Evolutionary conservation across 345 rosid genomes (phyloP).

Genomic region (Kernera saxatilis): DNA sequence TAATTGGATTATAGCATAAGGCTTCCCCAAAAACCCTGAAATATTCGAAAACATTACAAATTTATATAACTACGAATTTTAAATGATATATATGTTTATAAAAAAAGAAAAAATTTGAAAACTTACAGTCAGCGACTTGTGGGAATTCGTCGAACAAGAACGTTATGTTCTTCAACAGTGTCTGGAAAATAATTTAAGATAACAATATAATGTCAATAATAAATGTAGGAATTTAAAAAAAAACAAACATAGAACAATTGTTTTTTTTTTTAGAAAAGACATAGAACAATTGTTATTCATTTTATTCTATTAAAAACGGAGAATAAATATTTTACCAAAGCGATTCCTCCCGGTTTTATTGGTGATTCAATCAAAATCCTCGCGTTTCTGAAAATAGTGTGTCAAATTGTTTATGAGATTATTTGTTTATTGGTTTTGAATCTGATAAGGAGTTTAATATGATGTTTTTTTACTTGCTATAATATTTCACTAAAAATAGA

Average conservation of each 20-base stretch:
- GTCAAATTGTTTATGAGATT: neutral
- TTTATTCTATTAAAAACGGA: neutral
- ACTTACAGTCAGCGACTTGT: conserved; percentile 54
- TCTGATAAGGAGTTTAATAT: too few relatives aligned
- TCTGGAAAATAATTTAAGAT: conserved; percentile 29
- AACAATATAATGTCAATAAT: neutral
- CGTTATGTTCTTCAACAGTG: conserved; percentile 45
- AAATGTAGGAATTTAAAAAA: neutral
- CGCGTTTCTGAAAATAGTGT: conserved; percentile 50
- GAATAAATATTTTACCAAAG: conserved; percentile 45
- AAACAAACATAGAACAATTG: too few relatives aligned
- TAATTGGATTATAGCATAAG: conserved; percentile 37
- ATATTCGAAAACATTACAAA: neutral
- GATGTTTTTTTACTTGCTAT: too few relatives aligned
- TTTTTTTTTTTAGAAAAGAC: too few relatives aligned
- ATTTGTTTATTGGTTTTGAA: neutral
- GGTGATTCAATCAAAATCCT: conserved; percentile 60
- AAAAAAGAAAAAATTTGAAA: neutral
- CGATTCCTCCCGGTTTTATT: conserved; percentile 70
- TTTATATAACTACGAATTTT: neutral
- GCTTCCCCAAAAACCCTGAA: conserved; percentile 71
- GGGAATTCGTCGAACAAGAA: conserved; percentile 64
- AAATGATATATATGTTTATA: neutral
- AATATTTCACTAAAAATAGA: neutral
- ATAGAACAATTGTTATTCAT: too few relatives aligned